Percentiles rank a stretch among this genome's conserved stretches.
Conservation (phyloP, 139 green algal species). For the Micractinium conductrix region DNA sequence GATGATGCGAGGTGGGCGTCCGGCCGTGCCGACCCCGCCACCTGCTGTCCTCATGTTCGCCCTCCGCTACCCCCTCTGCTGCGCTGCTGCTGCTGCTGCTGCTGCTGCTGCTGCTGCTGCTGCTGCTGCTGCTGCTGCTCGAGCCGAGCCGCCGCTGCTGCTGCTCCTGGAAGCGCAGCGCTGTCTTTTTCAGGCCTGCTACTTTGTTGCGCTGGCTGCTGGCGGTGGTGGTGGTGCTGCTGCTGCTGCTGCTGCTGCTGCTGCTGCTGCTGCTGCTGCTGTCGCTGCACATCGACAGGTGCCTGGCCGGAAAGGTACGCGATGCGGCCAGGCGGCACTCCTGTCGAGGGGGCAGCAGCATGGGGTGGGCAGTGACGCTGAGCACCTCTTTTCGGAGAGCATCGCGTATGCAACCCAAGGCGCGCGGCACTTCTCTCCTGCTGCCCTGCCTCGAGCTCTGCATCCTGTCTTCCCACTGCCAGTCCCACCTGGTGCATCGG, state of each 20-base stretch:
- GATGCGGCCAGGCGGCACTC: slow-evolving; percentile 17
- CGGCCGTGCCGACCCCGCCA: no score
- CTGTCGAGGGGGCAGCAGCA: no score
- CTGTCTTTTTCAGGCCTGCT: neutral
- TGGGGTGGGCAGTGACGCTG: no score
- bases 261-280: neutral
- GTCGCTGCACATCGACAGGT: neutral
- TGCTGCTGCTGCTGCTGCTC: neutral
- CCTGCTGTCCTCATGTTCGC: neutral
- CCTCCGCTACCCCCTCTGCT: neutral
- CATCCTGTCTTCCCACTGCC: no score
- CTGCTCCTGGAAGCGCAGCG: neutral
- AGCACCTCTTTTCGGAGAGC: no score
- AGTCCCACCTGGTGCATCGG: slow-evolving; percentile 14
- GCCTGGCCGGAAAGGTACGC: slow-evolving; percentile 28
- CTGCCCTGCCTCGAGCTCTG: no score
- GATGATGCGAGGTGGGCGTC: no score
- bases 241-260: neutral
- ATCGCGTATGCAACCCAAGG: neutral
- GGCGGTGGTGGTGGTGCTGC: neutral
- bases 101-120: slow-evolving; percentile 6
- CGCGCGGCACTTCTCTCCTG: neutral
- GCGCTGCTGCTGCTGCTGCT: neutral
- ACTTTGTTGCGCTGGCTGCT: neutral
- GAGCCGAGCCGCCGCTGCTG: neutral